Base-by-base conservation (phyloP, 2,329 filamentous ascomycete genomes). In the Herpomyces periplanetae region DNA sequence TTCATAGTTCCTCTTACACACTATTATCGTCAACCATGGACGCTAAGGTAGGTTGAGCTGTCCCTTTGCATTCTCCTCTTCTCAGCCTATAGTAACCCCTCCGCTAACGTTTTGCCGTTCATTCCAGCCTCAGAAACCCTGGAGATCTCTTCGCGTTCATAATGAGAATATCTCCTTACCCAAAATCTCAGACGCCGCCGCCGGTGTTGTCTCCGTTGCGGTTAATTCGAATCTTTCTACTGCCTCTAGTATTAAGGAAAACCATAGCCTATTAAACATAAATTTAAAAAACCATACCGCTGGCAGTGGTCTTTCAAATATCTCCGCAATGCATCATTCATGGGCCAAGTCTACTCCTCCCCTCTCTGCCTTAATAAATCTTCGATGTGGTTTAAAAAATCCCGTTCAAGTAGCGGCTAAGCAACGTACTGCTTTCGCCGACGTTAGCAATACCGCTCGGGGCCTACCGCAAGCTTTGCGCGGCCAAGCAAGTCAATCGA, bases 281-380 rank as follows among this genome's bases (percentile, higher is more conserved):
- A n/a, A n/a, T n/a, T n/a, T n/a, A n/a, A n/a, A n/a, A n/a, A n/a
- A n/a, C n/a, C n/a, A n/a, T n/a, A n/a, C n/a, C n/a, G n/a, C n/a
- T n/a, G n/a, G n/a, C n/a, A n/a, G n/a, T n/a, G n/a, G n/a, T n/a
- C n/a, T n/a, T n/a, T n/a, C n/a, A n/a, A n/a, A n/a, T n/a, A n/a
- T n/a, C n/a, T n/a, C n/a, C n/a, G n/a, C 56, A 34, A 42, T 50
- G 20, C 42, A 71, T 25, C 66, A 84, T 30, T 59, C 69, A 30
- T 61, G 63, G 26, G 61, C 69, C 41, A 85, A 85, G 40, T 84
- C 71, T 5, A 58, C 49, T 13, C 56, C 37, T 37, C 61, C 39
- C 39, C 50, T 48, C 27, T 65, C 41, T 17, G 45, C 44, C 28
- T 31, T 51, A 23, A 34, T 47, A 24, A 42, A 47, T 25, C 47